Conservation (phyloP, 1,139 yeast species). For the Hemisphaericaspora xylofermentans region DNA sequence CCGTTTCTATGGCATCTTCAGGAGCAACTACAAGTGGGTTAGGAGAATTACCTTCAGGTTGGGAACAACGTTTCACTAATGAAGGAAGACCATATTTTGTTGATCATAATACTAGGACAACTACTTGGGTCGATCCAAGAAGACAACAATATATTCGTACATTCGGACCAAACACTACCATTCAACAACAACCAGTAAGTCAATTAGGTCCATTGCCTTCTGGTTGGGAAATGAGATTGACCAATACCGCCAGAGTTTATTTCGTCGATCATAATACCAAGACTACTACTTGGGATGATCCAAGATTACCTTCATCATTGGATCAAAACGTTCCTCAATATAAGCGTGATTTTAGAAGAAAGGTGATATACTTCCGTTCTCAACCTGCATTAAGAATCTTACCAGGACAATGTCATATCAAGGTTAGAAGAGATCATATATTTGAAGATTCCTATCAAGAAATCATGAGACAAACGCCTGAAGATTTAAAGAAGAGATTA, state of each 20-base stretch:
- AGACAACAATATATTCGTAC: conserved; percentile 97
- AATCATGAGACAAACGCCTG: conserved; percentile 97
- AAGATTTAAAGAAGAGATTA: conserved; percentile 91
- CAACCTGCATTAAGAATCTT: conserved; percentile 96
- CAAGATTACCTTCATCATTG: conserved; percentile 92
- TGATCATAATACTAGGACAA: conserved; percentile 96
- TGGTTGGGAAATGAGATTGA: conserved; percentile 99
- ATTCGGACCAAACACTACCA: conserved; percentile 84
- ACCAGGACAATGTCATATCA: conserved; percentile 98
- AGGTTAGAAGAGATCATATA: conserved; percentile 93
- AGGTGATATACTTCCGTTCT: conserved; percentile 93
- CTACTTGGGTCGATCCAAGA: conserved; percentile 99
- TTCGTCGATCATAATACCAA: conserved; percentile 98
- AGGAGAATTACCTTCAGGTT: conserved; percentile 96
- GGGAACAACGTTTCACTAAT: conserved; percentile 98
- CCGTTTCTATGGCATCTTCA: conserved; percentile 78
- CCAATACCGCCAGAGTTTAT: conserved; percentile 96
- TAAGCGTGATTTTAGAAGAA: conserved; percentile 97
- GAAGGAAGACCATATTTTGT: conserved; percentile 98
- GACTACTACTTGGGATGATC: conserved; percentile 99
- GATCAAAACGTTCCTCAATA: conserved; percentile 99
- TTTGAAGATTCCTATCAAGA: conserved; percentile 98
- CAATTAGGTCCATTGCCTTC: conserved; percentile 97
- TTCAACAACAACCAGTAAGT: conserved; percentile 97
- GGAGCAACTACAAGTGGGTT: conserved; percentile 95